Evolutionary conservation across 805 yeast genomes (phyloP), one percentile per base, ranked within the genome.

Genomic region (Cyberlindnera maclurae): DNA sequence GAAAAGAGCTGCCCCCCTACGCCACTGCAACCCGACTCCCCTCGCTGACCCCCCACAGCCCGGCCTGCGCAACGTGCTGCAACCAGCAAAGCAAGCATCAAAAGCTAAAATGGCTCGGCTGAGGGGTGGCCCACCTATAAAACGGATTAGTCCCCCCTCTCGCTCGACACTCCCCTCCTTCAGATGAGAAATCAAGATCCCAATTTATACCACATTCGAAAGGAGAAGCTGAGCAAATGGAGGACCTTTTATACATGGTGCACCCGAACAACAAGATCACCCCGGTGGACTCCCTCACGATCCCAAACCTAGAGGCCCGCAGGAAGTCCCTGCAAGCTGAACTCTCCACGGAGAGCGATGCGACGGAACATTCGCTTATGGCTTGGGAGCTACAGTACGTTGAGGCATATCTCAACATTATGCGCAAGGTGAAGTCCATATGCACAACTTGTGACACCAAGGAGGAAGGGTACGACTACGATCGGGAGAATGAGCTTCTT

Each of bases 261-360:
- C 55, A 50, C 26, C 58, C 58, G 12, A 49, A 49, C 31, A 50
- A 54, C 38, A 43, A 27, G 13, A 44, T 54, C 17, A 50, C 57
- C 1, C 38, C 41, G 33, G 42, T 54, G 27, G 49, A 49, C 17
- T 38, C 42, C 18, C 43, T 52, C 15, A 46, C 55, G 22, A 52
- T 51, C 8, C 53, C 58, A 4, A 41, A 33, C 16, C 38, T 54
- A 20, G 42, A 42, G 31, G 36, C 40, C 24, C 47, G 50, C 17
- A 43, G 37, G 24, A 15, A 13, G 2, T n/a, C 31, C 15, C 26
- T 53, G 3, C 40, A 46, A 27, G 6, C 20, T 3, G 54, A 49
- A 26, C 26, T 50, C 12, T 27, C 29, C n/a, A 12, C 42, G 42
- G 13, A 30, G 31, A 24, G 34, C 37, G 16, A 33, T 41, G 8